These are phyloP conservation scores for Dinochytrium kinnereticum DNA, from an alignment of 371 early-diverging fungal genomes.

Conservation along the genomic window DNA sequence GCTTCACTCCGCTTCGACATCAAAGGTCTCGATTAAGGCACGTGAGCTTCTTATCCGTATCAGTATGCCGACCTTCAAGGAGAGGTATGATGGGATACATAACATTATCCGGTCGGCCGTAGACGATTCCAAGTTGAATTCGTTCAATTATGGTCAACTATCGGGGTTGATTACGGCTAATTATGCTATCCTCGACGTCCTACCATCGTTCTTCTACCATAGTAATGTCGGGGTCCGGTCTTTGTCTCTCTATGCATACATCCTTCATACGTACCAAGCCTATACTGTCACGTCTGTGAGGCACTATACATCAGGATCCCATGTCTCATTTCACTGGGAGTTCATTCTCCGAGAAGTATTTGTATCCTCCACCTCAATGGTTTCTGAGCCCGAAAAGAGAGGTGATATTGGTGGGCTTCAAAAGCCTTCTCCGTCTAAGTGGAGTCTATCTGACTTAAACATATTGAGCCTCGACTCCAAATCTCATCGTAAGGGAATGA, in stretches of 20 bases:
- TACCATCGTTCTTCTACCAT: conserved; percentile 93
- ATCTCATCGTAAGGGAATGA: conserved; percentile 40
- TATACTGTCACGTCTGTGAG: conserved; percentile 69
- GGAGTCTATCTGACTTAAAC: conserved; percentile 31
- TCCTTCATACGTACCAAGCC: conserved; percentile 92
- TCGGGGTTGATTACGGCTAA: conserved; percentile 90
- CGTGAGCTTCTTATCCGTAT: conserved; percentile 90
- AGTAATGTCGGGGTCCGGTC: conserved; percentile 75
- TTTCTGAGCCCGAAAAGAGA: background rate
- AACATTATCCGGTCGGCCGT: conserved; percentile 80
- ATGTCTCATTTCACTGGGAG: conserved; percentile 53
- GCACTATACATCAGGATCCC: conserved; percentile 37
- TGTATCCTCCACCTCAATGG: background rate
- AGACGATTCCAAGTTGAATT: conserved; percentile 42
- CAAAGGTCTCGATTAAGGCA: conserved; percentile 90
- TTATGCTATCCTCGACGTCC: conserved; percentile 93
- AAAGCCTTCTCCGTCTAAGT: background rate
- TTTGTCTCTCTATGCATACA: conserved; percentile 94
- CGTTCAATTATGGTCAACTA: conserved; percentile 72
- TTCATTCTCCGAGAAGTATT: conserved; percentile 45
- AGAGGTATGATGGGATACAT: conserved; percentile 84
- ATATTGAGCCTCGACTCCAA: conserved; percentile 17
- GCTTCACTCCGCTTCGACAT: conserved; percentile 74
- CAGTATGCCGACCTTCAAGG: conserved; percentile 91
- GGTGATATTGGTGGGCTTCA: background rate